Evolutionary conservation across 768 basidiomycete species (phyloP).

Genomic region (Cystoderma amianthinum): DNA sequence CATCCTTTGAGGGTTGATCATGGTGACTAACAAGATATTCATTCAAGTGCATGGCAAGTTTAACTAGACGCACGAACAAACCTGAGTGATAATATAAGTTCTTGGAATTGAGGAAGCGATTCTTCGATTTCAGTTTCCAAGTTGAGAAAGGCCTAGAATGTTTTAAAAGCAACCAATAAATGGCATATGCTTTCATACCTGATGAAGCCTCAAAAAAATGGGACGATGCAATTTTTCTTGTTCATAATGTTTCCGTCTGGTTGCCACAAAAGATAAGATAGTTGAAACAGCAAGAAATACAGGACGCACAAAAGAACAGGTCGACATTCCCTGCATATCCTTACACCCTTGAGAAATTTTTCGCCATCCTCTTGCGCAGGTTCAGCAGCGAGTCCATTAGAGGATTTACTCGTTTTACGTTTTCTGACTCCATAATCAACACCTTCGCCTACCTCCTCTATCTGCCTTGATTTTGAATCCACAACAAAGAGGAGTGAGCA

Average conservation of each 20-base stretch:
- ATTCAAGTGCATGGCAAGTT: background rate
- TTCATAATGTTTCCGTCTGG: constrained; percentile 74
- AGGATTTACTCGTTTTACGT: constrained; percentile 24
- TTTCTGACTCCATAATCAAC: constrained; percentile 77
- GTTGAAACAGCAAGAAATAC: background rate
- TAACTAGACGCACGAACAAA: constrained; percentile 18
- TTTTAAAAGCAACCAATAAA: background rate
- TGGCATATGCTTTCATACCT: constrained; percentile 31
- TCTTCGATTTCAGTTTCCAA: constrained; percentile 91
- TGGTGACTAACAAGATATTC: constrained; percentile 20
- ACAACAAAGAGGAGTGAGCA: constrained; percentile 85
- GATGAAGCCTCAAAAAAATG: constrained; percentile 63
- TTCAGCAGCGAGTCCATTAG: constrained; percentile 14
- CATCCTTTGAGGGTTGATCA: constrained; percentile 59
- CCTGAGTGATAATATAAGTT: constrained; percentile 69
- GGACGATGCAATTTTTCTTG: constrained; percentile 56
- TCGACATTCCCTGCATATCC: constrained; percentile 83
- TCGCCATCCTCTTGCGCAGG: constrained; percentile 53
- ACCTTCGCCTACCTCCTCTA: constrained; percentile 81
- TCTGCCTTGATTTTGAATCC: constrained; percentile 67
- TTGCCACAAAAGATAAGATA: constrained; percentile 4
- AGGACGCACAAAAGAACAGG: constrained; percentile 66
- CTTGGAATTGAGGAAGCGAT: constrained; percentile 81
- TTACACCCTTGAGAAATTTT: constrained; percentile 82
- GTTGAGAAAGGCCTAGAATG: constrained; percentile 50